Base-by-base conservation (phyloP, 768 basidiomycete genomes). In the Hygrophoropsis aurantiaca region DNA sequence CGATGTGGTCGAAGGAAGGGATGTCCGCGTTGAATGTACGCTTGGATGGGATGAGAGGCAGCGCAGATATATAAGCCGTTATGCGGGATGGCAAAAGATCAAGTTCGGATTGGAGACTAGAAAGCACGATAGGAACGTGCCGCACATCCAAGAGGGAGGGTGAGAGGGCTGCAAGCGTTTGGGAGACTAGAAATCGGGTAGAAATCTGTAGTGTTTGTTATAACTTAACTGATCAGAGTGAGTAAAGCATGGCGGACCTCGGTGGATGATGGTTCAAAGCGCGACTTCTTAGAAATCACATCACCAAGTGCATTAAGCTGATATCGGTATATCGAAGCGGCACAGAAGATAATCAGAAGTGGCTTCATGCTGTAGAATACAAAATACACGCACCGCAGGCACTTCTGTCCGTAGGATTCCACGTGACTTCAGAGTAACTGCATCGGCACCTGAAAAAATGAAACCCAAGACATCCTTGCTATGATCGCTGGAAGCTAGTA, bases 401-500 rank as follows among this genome's bases (percentile, higher is more conserved):
- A 75, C 71, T 49, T 91, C 89, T 23, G 78, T 75, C 58, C 80
- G 84, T 26, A 70, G 67, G 9, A 87, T 58, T 0, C 81, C 84
- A 3, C 66, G 64, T 33, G 68, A 72, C 54, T 74, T 82, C 38
- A 86, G 62, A 33, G 78, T 75, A 1, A 58, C 53, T 35, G 78
- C 75, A 11, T 59, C 62, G 25, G 61, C 30, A 42, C 56, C 44
- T 46, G 59, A 49, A 54, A 67, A 69, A 18, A 72, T 59, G 11
- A 76, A 66, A n/a, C 70, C 61, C 18, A 88, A 71, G 11, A 77
- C 73, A 56, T 88, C 85, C 40, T 62, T 69, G 5, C 54, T 58
- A 15, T 65, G 59, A 34, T 58, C 58, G 30, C 64, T 47, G 5
- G 52, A 55, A 19, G 50, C 55, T 21, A 84, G 66, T 11, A 81